These are phyloP conservation scores for Dryadomyces quercus-mongolicae DNA, from an alignment of 2,329 filamentous ascomycete species.

Conservation along the genomic window DNA sequence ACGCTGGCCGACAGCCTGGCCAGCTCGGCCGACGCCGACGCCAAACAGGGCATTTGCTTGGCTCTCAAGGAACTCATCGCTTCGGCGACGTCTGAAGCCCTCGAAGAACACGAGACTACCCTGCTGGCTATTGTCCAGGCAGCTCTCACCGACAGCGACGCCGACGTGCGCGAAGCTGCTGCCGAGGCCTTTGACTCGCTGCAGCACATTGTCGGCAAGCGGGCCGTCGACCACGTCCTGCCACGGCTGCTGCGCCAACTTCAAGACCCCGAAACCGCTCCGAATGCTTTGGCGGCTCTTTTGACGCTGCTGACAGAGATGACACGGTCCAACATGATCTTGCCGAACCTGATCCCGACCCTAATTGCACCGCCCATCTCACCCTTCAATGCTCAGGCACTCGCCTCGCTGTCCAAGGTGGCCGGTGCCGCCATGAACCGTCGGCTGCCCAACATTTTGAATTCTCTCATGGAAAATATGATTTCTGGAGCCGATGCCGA, in stretches of 20 bases:
- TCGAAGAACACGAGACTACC: slow-evolving; percentile 91
- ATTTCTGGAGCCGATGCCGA: slow-evolving; percentile 57
- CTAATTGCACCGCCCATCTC: slow-evolving; percentile 83
- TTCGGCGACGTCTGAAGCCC: slow-evolving; percentile 73
- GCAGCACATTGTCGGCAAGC: slow-evolving; percentile 88
- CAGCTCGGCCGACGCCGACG: slow-evolving; percentile 76
- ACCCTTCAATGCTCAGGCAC: slow-evolving; percentile 84
- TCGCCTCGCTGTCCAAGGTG: slow-evolving; percentile 87
- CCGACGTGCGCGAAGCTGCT: slow-evolving; percentile 85
- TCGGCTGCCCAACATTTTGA: slow-evolving; percentile 79
- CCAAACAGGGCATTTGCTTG: slow-evolving; percentile 94
- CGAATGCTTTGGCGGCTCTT: slow-evolving; percentile 72
- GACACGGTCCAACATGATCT: slow-evolving; percentile 86
- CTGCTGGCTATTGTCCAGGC: slow-evolving; percentile 90
- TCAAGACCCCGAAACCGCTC: slow-evolving; percentile 66
- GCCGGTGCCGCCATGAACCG: slow-evolving; percentile 85
- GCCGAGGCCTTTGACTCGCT: slow-evolving; percentile 95
- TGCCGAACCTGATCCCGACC: slow-evolving; percentile 91
- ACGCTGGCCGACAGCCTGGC: slow-evolving; percentile 78
- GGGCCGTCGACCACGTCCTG: slow-evolving; percentile 86
- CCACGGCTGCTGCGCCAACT: slow-evolving; percentile 86
- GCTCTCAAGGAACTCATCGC: slow-evolving; percentile 87
- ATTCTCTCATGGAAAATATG: slow-evolving; percentile 87
- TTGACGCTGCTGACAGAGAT: slow-evolving; percentile 89
- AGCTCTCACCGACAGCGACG: slow-evolving; percentile 79